Base-by-base conservation (phyloP, 805 yeast genomes). In the Brettanomyces anomalus region DNA sequence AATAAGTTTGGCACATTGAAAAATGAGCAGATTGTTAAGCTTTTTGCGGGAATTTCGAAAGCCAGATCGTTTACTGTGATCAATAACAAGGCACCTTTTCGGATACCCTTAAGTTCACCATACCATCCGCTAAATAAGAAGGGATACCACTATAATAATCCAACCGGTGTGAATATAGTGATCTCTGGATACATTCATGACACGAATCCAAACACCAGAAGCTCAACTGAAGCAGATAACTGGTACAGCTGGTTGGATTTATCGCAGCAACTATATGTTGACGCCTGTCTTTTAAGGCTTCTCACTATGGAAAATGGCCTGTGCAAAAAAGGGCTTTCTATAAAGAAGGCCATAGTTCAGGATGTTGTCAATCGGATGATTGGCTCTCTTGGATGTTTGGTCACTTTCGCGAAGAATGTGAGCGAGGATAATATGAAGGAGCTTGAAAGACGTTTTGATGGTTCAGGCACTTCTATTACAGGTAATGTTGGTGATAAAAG, bases 241-340 rank as follows among this genome's bases (percentile, higher is more conserved):
- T 62, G 63, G 60, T 61, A 56, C 43, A 58, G 65, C 32, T 63
- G 66, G 67, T 49, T 53, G 39, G 67, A 63, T 48, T 43, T 64
- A 35, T 57, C 65, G 13, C 67, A 64, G 31, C 67, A 63, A 37
- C 21, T 61, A 36, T 71, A 70, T 48, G 60, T 62, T 49, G 55
- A 64, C 64, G 55, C 70, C 56, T 37, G 60, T 53, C 37, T 59
- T 58, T 41, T 71, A 64, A 39, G 66, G 56, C 41, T 67, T 53
- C 44, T 64, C 57, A 48, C 65, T 43, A 43, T 57, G 61, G 44
- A 52, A 54, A 33, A 57, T 46, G 52, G 53, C 21, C 47, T 55
- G 36, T 50, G 47, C 3, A 28, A 17, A 3, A 43, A 47, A 20
- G 62, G 63, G 4, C 43, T 60, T 32, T 47, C 54, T 13, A 55